Percentiles rank a stretch among this genome's conserved stretches.
phyloP scores from a whole-genome alignment of 2,329 filamentous ascomycete genomes.

The Fusarium ramigenum region DNA sequence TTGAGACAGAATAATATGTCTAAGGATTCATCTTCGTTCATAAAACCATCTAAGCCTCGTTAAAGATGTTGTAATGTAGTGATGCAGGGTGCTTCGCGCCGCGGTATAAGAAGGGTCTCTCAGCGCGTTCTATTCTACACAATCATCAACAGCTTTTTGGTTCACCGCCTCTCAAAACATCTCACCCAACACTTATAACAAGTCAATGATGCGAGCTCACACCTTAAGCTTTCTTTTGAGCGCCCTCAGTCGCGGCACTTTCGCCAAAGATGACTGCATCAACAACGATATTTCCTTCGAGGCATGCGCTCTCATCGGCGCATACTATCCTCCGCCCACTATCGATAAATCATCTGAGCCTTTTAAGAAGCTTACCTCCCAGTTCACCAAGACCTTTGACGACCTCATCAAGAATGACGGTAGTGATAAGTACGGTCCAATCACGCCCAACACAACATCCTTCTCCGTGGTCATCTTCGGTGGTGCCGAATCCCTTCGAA shows the following conservation, averaged over 20 bases:
- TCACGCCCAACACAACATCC: slow-evolving; percentile 27
- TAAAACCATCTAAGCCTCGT: slow-evolving; percentile 1
- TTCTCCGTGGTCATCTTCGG: slow-evolving; percentile 35
- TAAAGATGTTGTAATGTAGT: fast-evolving
- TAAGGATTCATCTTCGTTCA: background rate
- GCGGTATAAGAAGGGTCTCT: background rate
- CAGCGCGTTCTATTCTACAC: fast-evolving
- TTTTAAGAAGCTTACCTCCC: background rate
- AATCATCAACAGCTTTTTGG: background rate
- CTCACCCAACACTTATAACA: fast-evolving
- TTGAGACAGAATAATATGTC: background rate
- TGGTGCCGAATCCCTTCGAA: slow-evolving; percentile 1
- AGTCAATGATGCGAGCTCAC: background rate
- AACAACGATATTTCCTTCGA: slow-evolving; percentile 23
- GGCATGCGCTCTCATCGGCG: slow-evolving; percentile 31
- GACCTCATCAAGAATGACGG: slow-evolving; percentile 14
- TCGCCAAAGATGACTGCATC: background rate
- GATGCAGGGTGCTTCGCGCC: fast-evolving
- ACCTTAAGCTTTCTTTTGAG: background rate
- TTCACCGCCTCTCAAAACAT: background rate
- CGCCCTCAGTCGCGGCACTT: background rate
- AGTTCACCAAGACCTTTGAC: slow-evolving; percentile 24
- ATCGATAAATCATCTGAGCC: slow-evolving; percentile 6
- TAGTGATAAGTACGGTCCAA: slow-evolving; percentile 29
- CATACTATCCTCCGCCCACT: slow-evolving; percentile 33